These are phyloP conservation scores for Nadsonia starkeyi-henricii DNA, from an alignment of 1,139 yeast genomes.

Conservation along the genomic window DNA sequence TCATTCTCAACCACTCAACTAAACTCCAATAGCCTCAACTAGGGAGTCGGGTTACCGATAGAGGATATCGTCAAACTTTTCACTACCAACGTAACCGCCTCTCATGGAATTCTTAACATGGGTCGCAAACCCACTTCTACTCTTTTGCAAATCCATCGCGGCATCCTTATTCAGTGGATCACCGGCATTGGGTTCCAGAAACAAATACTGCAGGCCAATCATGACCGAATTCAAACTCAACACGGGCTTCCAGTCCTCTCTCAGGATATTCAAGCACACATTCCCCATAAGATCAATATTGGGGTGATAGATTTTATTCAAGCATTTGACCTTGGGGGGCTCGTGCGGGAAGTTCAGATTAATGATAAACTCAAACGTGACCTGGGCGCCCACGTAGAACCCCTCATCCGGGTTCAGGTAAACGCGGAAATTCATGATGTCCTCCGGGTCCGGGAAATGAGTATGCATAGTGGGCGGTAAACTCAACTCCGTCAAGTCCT, in stretches of 20 bases:
- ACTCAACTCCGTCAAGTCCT: slow-evolving; percentile 55
- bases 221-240: slow-evolving; percentile 67
- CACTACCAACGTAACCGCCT: slow-evolving; percentile 52
- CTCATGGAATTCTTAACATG: slow-evolving; percentile 55
- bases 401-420: slow-evolving; percentile 67
- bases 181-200: slow-evolving; percentile 79
- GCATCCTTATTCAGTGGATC: slow-evolving; percentile 89
- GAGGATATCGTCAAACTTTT: slow-evolving; percentile 46
- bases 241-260: slow-evolving; percentile 97
- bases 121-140: slow-evolving; percentile 39
- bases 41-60: no score
- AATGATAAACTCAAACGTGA: slow-evolving; percentile 50
- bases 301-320: slow-evolving; percentile 75
- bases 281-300: slow-evolving; percentile 85
- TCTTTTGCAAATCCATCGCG: slow-evolving; percentile 55
- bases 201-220: slow-evolving; percentile 74
- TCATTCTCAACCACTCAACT: no score
- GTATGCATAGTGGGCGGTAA: slow-evolving; percentile 52
- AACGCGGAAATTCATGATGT: slow-evolving; percentile 49
- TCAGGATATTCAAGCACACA: slow-evolving; percentile 74
- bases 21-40: no score
- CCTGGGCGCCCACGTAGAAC: slow-evolving; percentile 54
- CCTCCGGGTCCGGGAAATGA: slow-evolving; percentile 40
- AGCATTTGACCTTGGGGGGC: slow-evolving; percentile 74
- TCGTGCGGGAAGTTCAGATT: slow-evolving; percentile 76